Evolutionary conservation across 106 monocot species (phyloP), one percentile per base, ranked within the genome.

Genomic region (Cymbidium sinense): DNA sequence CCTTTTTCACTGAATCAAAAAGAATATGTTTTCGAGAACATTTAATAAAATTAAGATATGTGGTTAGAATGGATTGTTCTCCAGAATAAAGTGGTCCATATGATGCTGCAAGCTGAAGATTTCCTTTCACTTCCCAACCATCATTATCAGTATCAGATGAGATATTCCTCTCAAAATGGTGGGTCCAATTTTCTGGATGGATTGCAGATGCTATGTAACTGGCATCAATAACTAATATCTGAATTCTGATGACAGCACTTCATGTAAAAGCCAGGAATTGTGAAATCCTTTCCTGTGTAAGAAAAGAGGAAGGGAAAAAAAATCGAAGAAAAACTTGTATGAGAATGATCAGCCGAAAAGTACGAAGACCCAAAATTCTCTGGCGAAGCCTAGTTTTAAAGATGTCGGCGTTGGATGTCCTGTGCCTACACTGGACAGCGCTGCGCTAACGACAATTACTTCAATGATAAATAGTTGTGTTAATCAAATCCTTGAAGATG

Each of bases 221-320:
- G 29, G 86, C 88, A 89, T 99, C 94, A 80, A 99, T 85, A 62
- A 87, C 83, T 47, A 90, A n/a, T n/a, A 75, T 75, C 98, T 85
- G n/a, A 86, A 86, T 21, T 86, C 87, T 35, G 94, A 88, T 41
- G 87, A 79, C 43, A 89, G 17, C 64, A 88, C 88, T 82, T 99
- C 90, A 80, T 95, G 82, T 58, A 89, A 73, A n/a, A n/a, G n/a
- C n/a, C n/a, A n/a, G n/a, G n/a, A n/a, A n/a, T n/a, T n/a, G n/a
- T n/a, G n/a, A n/a, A 37, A 99, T 20, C 90, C 92, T 83, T 82
- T 86, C 27, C 87, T 81, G 77, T 90, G 86, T 34, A 92, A 71
- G 76, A 99, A 99, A 74, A 94, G 83, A 75, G 98, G 98, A 62
- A 94, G 64, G n/a, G n/a, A n/a, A n/a, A n/a, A n/a, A n/a, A n/a